Evolutionary conservation across 2,329 filamentous ascomycete genomes (phyloP).

Genomic region (Ceratocystis huliohia): DNA sequence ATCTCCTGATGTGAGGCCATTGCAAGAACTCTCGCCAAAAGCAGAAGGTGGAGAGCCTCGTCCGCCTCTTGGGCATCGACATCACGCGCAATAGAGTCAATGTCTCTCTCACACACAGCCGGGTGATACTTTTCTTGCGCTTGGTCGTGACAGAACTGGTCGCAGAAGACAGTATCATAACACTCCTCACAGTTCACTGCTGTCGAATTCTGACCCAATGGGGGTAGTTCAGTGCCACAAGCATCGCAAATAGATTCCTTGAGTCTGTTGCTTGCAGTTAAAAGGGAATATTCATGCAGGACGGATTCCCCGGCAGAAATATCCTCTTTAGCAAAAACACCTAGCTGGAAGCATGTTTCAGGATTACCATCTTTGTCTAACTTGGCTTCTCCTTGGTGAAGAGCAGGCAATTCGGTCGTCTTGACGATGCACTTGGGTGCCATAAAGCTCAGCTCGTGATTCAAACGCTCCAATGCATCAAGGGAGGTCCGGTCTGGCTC

Average conservation of each 20-base stretch:
- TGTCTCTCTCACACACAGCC: constrained; percentile 52
- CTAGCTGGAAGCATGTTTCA: constrained; percentile 61
- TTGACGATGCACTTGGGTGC: constrained; percentile 74
- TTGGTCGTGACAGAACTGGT: constrained; percentile 43
- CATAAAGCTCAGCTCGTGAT: constrained; percentile 51
- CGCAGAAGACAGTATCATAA: constrained; percentile 54
- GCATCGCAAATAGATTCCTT: constrained; percentile 84
- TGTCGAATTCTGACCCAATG: constrained; percentile 1
- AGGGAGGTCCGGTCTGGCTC: constrained; percentile 59
- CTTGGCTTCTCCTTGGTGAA: constrained; percentile 44
- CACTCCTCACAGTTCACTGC: constrained; percentile 47
- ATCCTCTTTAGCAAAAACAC: constrained; percentile 76
- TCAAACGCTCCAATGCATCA: constrained; percentile 58
- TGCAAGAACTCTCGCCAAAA: constrained; percentile 50
- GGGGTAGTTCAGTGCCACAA: constrained; percentile 56
- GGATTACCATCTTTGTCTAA: constrained; percentile 36
- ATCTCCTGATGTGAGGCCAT: constrained; percentile 47
- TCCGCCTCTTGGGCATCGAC: constrained; percentile 46
- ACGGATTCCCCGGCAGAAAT: constrained; percentile 65
- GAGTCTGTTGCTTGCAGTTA: constrained; percentile 79
- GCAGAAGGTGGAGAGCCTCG: constrained; percentile 49
- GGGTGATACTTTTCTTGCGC: constrained; percentile 51
- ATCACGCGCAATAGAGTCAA: constrained; percentile 53
- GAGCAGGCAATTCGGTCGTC: constrained; percentile 59
- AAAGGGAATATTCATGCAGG: constrained; percentile 67